Evolutionary conservation across 768 basidiomycete genomes (phyloP), one percentile per base, ranked within the genome.

Genomic region (Boletus reticulatus): DNA sequence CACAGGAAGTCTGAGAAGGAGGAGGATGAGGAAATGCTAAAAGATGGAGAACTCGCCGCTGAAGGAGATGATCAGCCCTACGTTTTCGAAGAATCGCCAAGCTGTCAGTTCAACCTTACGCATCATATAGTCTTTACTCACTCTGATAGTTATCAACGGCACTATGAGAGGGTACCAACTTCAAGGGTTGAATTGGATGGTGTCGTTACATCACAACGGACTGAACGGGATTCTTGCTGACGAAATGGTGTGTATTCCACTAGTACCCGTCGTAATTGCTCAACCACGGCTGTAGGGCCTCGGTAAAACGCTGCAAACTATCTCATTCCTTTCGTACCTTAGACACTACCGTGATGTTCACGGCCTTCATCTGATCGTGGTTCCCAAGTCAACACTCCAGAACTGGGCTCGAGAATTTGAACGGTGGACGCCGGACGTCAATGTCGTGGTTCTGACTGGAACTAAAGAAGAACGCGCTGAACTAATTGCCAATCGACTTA

Each of bases 1-100:
- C 93, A 94, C 66, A 84, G 96, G 51, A 97, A 94, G 71, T 94
- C 92, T 0, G 97, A 99, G 72, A 97, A 97, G 73, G 97, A 99
- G 66, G 97, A 98, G 70, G 97, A 98, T 52, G 94, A 96, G 59
- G 96, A 99, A 73, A 65, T 99, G 65, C 72, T 98, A 41, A 91
- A 94, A 66, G 92, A 92, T 45, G 89, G 88, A 8, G 91, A 92
- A 62, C 78, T 85, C 37, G 89, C 83, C 17, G 84, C 82, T 10
- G 88, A 86, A 54, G 92, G 91, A 4, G 85, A 88, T 60, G 94
- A 97, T 62, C 89, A 94, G 57, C 91, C 95, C 0, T 92, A 85
- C 61, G 93, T 98, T 5, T 99, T 98, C 56, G 94, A 98, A 66
- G 87, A 94, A 61, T 94, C 92, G 0, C 95, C 95, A 0, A 86